Conservation (phyloP, 2,329 filamentous ascomycete species). For the Fusarium sp. region DNA sequence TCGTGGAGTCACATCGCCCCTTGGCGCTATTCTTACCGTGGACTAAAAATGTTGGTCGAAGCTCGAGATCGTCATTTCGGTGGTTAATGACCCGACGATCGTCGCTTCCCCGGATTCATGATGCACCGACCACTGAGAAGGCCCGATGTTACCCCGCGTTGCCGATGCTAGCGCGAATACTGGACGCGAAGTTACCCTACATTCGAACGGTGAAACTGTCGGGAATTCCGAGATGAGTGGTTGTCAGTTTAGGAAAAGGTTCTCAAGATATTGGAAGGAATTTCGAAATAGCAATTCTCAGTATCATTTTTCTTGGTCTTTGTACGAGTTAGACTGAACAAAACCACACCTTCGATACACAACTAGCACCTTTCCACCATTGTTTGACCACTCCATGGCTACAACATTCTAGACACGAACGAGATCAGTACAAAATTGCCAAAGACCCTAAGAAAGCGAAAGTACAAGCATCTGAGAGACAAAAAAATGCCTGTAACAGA, state of each 20-base stretch:
- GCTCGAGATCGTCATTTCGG: background rate
- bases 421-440: background rate
- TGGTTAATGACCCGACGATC: background rate
- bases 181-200: background rate
- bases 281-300: background rate
- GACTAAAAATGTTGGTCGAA: background rate
- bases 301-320: background rate
- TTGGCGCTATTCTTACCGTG: background rate
- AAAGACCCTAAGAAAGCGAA: fast-evolving
- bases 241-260: background rate
- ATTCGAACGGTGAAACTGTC: no score
- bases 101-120: background rate
- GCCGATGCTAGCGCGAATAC: fast-evolving
- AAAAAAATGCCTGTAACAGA: background rate
- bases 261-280: fast-evolving
- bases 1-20: background rate
- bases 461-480: fast-evolving
- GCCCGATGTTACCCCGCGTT: background rate
- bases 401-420: background rate
- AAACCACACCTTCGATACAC: fast-evolving
- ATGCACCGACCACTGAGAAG: background rate
- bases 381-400: fast-evolving
- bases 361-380: no score
- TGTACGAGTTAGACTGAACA: fast-evolving
- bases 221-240: background rate